These are phyloP conservation scores for Fabrea salina DNA, from an alignment of 169 alveolate genomes.

Conservation along the genomic window DNA sequence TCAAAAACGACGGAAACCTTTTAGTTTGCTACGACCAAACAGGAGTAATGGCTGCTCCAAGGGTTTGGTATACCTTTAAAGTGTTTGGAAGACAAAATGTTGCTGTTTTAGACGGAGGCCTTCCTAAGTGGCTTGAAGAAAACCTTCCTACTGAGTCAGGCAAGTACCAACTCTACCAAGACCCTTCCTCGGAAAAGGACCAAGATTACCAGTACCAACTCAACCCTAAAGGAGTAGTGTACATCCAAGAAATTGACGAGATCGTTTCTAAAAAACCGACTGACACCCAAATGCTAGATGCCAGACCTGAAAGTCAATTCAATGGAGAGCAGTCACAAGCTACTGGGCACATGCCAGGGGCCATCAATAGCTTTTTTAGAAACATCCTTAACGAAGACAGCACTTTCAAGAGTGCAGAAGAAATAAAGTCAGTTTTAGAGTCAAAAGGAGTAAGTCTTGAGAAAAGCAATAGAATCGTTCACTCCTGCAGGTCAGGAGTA, in stretches of 20 bases:
- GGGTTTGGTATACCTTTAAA: conserved; percentile 7
- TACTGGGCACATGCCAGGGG: not conserved
- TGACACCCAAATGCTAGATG: not conserved
- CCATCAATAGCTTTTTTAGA: not conserved
- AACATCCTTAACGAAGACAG: not conserved
- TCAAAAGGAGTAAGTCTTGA: not conserved
- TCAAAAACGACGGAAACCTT: not conserved
- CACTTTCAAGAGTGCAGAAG: not conserved
- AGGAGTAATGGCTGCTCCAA: not conserved
- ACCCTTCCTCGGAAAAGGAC: conserved; percentile 25
- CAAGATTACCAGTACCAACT: not conserved
- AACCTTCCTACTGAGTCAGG: conserved; percentile 1
- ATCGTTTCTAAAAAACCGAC: not conserved
- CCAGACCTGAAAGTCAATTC: not conserved
- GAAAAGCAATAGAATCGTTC: not conserved
- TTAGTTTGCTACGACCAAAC: conserved; percentile 24
- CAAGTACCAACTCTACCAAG: not conserved
- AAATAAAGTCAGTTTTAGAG: not conserved
- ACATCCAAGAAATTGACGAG: not conserved
- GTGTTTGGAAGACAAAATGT: not conserved
- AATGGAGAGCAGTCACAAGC: too few species aligned
- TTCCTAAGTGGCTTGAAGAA: not conserved
- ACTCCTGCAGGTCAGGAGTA: not conserved
- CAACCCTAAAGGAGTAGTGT: not conserved
- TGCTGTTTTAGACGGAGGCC: conserved; percentile 13